Percentiles rank a stretch among this genome's conserved stretches.
These are phyloP conservation scores for Coelastrella sp. DNA, from an alignment of 139 green algal genomes.

Conservation along the genomic window DNA sequence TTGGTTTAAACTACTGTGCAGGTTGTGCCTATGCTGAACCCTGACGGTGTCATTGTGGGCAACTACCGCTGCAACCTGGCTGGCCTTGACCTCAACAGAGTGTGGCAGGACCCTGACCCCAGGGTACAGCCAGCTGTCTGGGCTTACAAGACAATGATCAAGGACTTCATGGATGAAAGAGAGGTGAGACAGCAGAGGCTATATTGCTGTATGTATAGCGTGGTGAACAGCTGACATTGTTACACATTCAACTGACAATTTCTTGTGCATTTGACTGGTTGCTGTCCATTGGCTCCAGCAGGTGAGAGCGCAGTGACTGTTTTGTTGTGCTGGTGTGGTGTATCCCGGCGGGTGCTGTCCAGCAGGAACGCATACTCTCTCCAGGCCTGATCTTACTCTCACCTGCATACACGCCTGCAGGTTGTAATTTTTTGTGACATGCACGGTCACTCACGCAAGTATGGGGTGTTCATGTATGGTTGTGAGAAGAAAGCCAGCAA, in stretches of 20 bases:
- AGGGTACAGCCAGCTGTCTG: constrained; percentile 75
- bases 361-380: too few species aligned
- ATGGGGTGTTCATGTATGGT: constrained; percentile 80
- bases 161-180: constrained; percentile 62
- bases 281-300: background rate
- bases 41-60: constrained; percentile 64
- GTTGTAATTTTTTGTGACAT: constrained; percentile 81
- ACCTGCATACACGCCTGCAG: constrained; percentile 29
- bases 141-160: constrained; percentile 71
- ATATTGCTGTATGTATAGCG: background rate
- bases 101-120: constrained; percentile 66
- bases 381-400: too few species aligned
- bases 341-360: background rate
- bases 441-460: constrained; percentile 84
- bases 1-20: constrained; percentile 38
- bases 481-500: constrained; percentile 65
- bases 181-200: constrained; percentile 53
- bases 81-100: constrained; percentile 84
- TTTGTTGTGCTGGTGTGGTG: background rate
- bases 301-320: background rate
- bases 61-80: constrained; percentile 80
- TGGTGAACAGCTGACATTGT: too few species aligned
- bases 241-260: too few species aligned
- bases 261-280: background rate
- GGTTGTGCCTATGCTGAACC: constrained; percentile 88